Percentiles rank a stretch among this genome's conserved stretches.
These are phyloP conservation scores for Platanus orientalis DNA, from an alignment of 164 flowering plant species.

Conservation along the genomic window DNA sequence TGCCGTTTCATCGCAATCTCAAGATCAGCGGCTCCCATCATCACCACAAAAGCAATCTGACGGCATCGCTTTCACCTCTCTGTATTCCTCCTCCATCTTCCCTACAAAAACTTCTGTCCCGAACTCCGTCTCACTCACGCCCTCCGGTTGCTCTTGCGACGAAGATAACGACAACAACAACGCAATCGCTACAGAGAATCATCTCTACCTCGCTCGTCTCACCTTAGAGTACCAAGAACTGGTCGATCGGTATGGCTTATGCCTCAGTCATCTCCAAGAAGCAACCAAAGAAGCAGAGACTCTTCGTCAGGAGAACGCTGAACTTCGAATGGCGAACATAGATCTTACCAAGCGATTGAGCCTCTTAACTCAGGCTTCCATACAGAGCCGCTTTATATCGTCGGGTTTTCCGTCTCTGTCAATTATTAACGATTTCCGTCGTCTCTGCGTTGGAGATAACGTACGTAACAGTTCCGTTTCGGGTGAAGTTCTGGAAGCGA, in stretches of 20 bases:
- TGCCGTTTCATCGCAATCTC: slow-evolving; percentile 3
- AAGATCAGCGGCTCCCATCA: slow-evolving; percentile 1
- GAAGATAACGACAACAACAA: slow-evolving; percentile 22
- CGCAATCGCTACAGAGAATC: slow-evolving; percentile 15
- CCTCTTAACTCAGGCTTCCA: slow-evolving; percentile 26
- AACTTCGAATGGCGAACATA: slow-evolving; percentile 44
- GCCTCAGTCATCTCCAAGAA: slow-evolving; percentile 51
- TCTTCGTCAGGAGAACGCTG: slow-evolving; percentile 60
- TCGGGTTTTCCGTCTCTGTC: slow-evolving; percentile 19
- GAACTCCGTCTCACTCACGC: slow-evolving; percentile 22
- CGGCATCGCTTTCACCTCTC: slow-evolving; percentile 19
- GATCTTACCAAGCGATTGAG: slow-evolving; percentile 50
- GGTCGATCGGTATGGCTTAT: slow-evolving; percentile 40
- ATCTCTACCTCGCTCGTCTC: slow-evolving; percentile 33
- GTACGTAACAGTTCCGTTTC: slow-evolving; percentile 9
- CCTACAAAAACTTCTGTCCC: slow-evolving; percentile 20
- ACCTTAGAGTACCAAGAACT: slow-evolving; percentile 57
- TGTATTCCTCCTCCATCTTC: slow-evolving; percentile 22
- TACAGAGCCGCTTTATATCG: slow-evolving; percentile 18
- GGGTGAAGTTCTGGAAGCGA: slow-evolving; percentile 25
- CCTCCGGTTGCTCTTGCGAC: slow-evolving; percentile 20
- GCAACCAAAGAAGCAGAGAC: slow-evolving; percentile 38
- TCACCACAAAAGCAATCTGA: slow-evolving; percentile 6
- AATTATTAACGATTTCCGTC: slow-evolving; percentile 25
- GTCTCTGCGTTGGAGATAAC: slow-evolving; percentile 16